Percentiles rank a stretch among this genome's conserved stretches.
Evolutionary conservation across 768 basidiomycete genomes (phyloP).

Genomic region (Amanita pseudoporphyria): DNA sequence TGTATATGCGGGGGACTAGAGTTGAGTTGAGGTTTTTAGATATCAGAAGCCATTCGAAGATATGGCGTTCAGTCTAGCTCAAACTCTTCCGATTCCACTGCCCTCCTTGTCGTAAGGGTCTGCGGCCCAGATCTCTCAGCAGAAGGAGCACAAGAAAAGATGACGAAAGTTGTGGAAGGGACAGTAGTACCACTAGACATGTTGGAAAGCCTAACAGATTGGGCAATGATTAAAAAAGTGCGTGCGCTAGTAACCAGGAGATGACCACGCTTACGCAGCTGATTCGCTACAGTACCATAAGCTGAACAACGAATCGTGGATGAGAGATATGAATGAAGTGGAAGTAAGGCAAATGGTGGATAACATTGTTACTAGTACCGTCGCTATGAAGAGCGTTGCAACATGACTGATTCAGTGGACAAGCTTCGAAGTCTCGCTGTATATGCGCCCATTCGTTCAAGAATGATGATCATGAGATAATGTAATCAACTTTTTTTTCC

Average conservation of each 20-base stretch:
- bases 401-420: not conserved
- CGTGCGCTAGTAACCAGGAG: not conserved
- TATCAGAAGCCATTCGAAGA: slow-evolving; percentile 77
- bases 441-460: too few species aligned
- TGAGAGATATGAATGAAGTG: slow-evolving; percentile 23
- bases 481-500: too few species aligned
- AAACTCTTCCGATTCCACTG: slow-evolving; percentile 24
- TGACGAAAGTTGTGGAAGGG: slow-evolving; percentile 54
- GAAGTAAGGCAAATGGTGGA: slow-evolving; percentile 38
- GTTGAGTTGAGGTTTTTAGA: too few species aligned
- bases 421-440: not conserved
- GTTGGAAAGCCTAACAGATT: slow-evolving; percentile 50
- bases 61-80: slow-evolving; percentile 65
- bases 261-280: not conserved
- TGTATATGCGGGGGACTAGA: too few species aligned
- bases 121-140: slow-evolving; percentile 24
- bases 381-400: slow-evolving; percentile 73
- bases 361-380: slow-evolving; percentile 64
- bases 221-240: slow-evolving; percentile 69
- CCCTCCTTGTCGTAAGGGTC: slow-evolving; percentile 69
- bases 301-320: slow-evolving; percentile 42
- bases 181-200: slow-evolving; percentile 35
- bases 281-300: slow-evolving; percentile 49
- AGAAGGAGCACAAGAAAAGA: slow-evolving; percentile 36
- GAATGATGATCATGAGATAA: too few species aligned